Percentiles rank a stretch among this genome's conserved stretches.
Conservation (phyloP, 2,329 filamentous ascomycete genomes). For the Chrysoporthe deuterocubensis region DNA sequence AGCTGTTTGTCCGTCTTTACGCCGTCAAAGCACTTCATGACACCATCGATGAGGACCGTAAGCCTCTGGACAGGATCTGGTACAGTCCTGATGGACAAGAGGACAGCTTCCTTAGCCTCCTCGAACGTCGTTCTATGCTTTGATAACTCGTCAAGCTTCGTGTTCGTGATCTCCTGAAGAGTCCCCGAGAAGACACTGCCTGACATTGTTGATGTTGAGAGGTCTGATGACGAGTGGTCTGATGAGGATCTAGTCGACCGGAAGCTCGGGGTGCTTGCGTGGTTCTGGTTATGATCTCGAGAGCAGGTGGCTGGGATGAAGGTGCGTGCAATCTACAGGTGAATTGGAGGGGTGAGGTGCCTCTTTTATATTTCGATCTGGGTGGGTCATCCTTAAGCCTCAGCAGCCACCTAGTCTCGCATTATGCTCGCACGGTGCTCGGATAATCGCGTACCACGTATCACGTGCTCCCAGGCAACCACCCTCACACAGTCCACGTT, state of each 20-base stretch:
- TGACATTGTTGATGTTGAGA: slow-evolving; percentile 22
- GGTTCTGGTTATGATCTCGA: not conserved
- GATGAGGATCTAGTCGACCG: not conserved
- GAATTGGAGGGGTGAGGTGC: not conserved
- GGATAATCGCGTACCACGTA: no score
- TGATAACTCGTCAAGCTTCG: slow-evolving; percentile 48
- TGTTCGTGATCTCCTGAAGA: slow-evolving; percentile 48
- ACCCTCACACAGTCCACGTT: no score
- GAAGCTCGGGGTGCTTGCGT: not conserved
- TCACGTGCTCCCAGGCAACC: no score
- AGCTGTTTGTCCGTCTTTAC: slow-evolving; percentile 58
- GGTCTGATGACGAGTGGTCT: not conserved
- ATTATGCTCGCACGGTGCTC: no score
- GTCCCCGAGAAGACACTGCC: slow-evolving; percentile 48
- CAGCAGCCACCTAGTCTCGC: no score
- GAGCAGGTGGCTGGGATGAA: not conserved
- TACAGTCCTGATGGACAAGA: slow-evolving; percentile 36
- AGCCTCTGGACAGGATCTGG: slow-evolving; percentile 38
- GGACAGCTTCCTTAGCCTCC: slow-evolving; percentile 37
- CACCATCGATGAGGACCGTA: slow-evolving; percentile 38
- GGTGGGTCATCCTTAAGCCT: no score
- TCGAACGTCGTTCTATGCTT: slow-evolving; percentile 46
- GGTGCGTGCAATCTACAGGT: no score
- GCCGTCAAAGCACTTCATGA: slow-evolving; percentile 41
- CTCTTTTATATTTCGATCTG: not conserved